Evolutionary conservation across 805 yeast genomes (phyloP).

Genomic region (Candida berthetii): DNA sequence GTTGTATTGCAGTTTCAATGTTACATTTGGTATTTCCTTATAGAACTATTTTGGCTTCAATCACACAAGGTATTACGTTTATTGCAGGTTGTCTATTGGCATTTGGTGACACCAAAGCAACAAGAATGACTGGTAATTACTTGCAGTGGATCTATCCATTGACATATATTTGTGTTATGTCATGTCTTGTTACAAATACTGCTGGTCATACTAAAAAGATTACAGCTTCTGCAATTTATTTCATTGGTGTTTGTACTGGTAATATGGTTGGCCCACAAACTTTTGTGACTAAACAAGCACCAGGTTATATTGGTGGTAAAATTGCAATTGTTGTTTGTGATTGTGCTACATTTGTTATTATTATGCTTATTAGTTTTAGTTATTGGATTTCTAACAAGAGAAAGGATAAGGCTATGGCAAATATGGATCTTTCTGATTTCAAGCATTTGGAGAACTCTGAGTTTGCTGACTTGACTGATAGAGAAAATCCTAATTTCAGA

Average conservation of each 20-base stretch:
- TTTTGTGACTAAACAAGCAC: constrained; percentile 47
- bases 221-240: constrained; percentile 45
- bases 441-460: constrained; percentile 23
- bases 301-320: constrained; percentile 48
- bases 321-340: constrained; percentile 46
- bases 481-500: constrained; percentile 32
- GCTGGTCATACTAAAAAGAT: constrained; percentile 70
- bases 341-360: constrained; percentile 29
- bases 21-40: too few relatives aligned
- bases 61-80: constrained; percentile 18
- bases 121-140: constrained; percentile 6
- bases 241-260: constrained; percentile 60
- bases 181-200: constrained; percentile 37
- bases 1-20: constrained; percentile 15
- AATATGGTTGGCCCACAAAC: constrained; percentile 68
- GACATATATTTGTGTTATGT: constrained; percentile 23
- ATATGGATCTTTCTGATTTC: constrained; percentile 15
- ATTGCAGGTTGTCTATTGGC: constrained; percentile 23
- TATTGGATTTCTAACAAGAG: constrained; percentile 31
- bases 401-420: constrained; percentile 25
- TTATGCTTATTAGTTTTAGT: constrained; percentile 20
- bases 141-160: constrained; percentile 17
- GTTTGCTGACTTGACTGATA: constrained; percentile 39
- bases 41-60: too few relatives aligned
- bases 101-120: constrained; percentile 14